Evolutionary conservation across 129 eudicot genomes (phyloP).

Genomic region (Artemisia argyi): DNA sequence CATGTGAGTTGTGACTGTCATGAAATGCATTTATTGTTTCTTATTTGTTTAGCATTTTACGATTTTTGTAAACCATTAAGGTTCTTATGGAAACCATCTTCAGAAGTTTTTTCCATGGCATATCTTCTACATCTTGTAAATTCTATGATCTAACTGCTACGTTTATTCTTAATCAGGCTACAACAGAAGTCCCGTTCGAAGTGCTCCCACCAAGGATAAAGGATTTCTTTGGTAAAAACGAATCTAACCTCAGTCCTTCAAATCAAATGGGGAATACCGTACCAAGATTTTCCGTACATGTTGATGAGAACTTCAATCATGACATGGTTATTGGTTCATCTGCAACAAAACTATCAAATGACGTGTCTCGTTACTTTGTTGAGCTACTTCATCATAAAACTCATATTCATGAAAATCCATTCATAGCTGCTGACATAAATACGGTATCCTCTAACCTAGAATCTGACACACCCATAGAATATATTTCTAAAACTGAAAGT

Average conservation of each 20-base stretch:
- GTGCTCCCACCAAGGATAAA: constrained; percentile 60
- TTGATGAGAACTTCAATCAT: constrained; percentile 55
- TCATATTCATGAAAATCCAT: constrained; percentile 36
- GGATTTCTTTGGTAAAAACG: constrained; percentile 63
- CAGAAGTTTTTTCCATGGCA: constrained; percentile 14
- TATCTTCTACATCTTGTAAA: not conserved
- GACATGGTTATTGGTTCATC: constrained; percentile 51
- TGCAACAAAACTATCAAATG: constrained; percentile 63
- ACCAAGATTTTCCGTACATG: constrained; percentile 55
- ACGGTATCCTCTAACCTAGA: constrained; percentile 22
- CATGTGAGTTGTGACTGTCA: no score
- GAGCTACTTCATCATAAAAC: constrained; percentile 54
- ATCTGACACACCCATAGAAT: constrained; percentile 27
- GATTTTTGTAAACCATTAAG: not conserved
- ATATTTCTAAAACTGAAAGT: constrained; percentile 21
- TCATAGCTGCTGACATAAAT: constrained; percentile 30
- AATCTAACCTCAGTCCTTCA: constrained; percentile 38
- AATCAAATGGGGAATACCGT: constrained; percentile 41
- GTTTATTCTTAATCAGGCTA: constrained; percentile 58
- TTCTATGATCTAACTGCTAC: constrained; percentile 8
- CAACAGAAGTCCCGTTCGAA: constrained; percentile 61
- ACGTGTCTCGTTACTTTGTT: constrained; percentile 64
- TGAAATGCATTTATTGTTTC: no score
- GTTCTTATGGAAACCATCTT: not conserved
- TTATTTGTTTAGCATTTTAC: not conserved